These are phyloP conservation scores for Paraconiothyrium brasiliense DNA, from an alignment of 2,329 filamentous ascomycete genomes.

Conservation along the genomic window DNA sequence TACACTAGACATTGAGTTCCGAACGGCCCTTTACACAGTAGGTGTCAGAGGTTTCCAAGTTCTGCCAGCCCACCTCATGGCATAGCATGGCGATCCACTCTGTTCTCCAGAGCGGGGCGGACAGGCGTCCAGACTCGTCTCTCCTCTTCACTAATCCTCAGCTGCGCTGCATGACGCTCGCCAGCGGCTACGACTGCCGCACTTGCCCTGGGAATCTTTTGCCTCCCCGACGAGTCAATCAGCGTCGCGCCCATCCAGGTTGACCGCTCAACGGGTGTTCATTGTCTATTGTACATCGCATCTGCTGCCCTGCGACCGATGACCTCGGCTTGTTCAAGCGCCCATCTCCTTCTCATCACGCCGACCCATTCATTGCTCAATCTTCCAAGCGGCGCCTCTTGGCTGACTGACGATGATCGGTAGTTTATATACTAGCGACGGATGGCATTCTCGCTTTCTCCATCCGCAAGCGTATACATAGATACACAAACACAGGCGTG, in stretches of 20 bases:
- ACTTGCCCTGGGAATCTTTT: background rate
- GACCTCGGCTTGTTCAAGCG: no score
- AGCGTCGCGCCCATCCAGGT: background rate
- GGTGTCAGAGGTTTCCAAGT: background rate
- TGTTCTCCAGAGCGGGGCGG: slow-evolving; percentile 11
- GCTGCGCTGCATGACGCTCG: slow-evolving; percentile 12
- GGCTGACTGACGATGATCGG: background rate
- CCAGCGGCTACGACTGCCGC: slow-evolving; percentile 9
- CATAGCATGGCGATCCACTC: slow-evolving; percentile 14
- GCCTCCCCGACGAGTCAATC: background rate
- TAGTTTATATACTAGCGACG: background rate
- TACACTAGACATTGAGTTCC: background rate
- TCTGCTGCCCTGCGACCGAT: background rate
- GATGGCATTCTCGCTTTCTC: background rate
- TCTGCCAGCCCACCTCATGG: slow-evolving; percentile 4
- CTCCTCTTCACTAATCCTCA: slow-evolving; percentile 8
- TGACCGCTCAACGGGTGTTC: slow-evolving; percentile 12
- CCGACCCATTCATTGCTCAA: background rate
- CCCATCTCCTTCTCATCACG: background rate
- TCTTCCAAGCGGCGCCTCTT: background rate
- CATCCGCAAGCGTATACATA: slow-evolving; percentile 17
- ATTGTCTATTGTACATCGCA: background rate
- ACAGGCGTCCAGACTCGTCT: slow-evolving; percentile 10
- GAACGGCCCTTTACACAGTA: background rate
- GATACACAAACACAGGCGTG: slow-evolving; percentile 26